Conservation (phyloP, 2,329 filamentous ascomycete species). For the Lecanicillium sp. region DNA sequence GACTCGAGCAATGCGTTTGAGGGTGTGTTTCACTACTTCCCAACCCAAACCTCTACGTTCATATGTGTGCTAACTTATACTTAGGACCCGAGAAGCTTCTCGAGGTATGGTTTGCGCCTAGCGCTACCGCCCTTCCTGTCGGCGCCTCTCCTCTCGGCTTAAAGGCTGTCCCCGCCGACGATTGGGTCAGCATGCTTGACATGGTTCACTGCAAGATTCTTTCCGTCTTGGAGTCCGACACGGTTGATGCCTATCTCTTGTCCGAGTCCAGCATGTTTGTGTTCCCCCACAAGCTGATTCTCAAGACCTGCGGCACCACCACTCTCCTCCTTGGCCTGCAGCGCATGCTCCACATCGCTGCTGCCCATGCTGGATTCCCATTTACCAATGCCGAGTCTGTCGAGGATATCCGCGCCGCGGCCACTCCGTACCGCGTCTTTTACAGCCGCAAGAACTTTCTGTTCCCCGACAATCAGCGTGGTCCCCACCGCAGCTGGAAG, state of each 20-base stretch:
- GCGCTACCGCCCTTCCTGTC: conserved; percentile 61
- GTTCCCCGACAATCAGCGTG: conserved; percentile 87
- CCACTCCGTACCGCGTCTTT: conserved; percentile 90
- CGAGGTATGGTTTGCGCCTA: conserved; percentile 95
- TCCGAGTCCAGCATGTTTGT: conserved; percentile 99
- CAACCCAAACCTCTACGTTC: not conserved
- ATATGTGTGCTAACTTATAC: conserved; percentile 8
- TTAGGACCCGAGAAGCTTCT: conserved; percentile 89
- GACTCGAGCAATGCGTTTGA: conserved; percentile 97
- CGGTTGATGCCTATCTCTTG: conserved; percentile 91
- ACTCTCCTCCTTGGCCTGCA: conserved; percentile 84
- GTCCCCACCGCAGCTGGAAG: conserved; percentile 94
- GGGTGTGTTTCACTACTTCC: conserved; percentile 39
- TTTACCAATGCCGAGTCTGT: conserved; percentile 61
- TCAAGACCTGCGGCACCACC: conserved; percentile 97
- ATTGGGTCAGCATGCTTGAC: conserved; percentile 95
- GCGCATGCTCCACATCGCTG: conserved; percentile 86
- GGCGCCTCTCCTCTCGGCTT: conserved; percentile 67
- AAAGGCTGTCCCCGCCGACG: conserved; percentile 75
- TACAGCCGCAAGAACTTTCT: conserved; percentile 99
- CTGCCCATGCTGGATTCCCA: conserved; percentile 80
- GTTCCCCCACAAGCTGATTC: conserved; percentile 97
- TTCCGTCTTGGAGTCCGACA: conserved; percentile 85
- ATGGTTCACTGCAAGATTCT: conserved; percentile 98
- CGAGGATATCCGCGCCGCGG: conserved; percentile 62